These are phyloP conservation scores for Dactylellina sp. DNA, from an alignment of 2,329 filamentous ascomycete genomes.

Conservation along the genomic window DNA sequence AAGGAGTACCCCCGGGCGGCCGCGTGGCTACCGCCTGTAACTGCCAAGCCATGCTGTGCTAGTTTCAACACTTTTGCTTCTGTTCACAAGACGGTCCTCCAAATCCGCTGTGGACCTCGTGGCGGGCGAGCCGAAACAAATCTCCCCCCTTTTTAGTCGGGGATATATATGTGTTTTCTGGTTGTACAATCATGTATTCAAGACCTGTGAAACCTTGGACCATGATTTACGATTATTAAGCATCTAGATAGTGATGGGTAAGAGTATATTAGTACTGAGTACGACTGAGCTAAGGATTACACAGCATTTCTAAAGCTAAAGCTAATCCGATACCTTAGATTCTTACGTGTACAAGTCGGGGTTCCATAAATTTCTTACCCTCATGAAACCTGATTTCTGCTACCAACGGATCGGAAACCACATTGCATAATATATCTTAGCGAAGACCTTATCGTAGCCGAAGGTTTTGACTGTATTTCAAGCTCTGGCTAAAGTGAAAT, in stretches of 20 bases:
- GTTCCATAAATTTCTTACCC: constrained; percentile 7
- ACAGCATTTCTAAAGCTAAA: too few relatives aligned
- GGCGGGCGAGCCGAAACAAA: not conserved
- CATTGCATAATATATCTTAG: constrained; percentile 11
- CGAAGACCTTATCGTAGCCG: not conserved
- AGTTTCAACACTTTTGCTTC: too few relatives aligned
- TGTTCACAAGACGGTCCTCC: too few relatives aligned
- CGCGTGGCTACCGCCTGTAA: too few relatives aligned
- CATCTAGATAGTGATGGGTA: not conserved
- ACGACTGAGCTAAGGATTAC: too few relatives aligned
- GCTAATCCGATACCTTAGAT: too few relatives aligned
- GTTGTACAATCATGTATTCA: not conserved
- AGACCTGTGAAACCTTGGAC: not conserved
- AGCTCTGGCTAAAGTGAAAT: constrained; percentile 12
- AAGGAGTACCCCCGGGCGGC: too few relatives aligned
- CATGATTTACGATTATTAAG: not conserved
- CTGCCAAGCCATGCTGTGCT: too few relatives aligned
- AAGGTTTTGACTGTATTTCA: constrained; percentile 3
- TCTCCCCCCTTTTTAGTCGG: not conserved
- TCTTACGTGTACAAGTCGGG: constrained; percentile 11
- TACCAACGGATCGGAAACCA: constrained; percentile 12
- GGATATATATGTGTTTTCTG: not conserved
- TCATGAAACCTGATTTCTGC: constrained; percentile 17
- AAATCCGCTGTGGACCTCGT: not conserved
- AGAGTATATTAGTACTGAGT: too few relatives aligned